Conservation (phyloP, 169 alveolate genomes). For the Theileria luwenshuni region DNA sequence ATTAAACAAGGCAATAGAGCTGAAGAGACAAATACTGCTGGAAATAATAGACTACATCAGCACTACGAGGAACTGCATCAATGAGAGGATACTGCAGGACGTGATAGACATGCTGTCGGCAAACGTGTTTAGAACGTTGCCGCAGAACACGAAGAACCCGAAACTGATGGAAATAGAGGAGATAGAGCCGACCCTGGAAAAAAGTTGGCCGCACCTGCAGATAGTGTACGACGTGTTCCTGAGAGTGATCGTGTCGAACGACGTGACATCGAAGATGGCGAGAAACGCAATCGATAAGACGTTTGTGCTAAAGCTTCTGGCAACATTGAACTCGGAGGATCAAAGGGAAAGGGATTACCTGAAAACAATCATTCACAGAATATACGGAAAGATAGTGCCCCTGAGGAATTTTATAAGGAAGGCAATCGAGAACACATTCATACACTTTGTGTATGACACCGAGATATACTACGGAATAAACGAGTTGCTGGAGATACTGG, state of each 20-base stretch:
- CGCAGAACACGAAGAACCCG: slow-evolving; percentile 29
- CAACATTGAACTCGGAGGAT: slow-evolving; percentile 91
- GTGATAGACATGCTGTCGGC: slow-evolving; percentile 82
- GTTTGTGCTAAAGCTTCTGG: slow-evolving; percentile 80
- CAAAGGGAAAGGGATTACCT: slow-evolving; percentile 95
- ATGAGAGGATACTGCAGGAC: slow-evolving; percentile 77
- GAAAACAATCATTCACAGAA: slow-evolving; percentile 92
- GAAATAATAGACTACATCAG: slow-evolving; percentile 84
- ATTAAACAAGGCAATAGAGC: slow-evolving; percentile 75
- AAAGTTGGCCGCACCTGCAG: slow-evolving; percentile 84
- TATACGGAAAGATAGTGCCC: slow-evolving; percentile 92
- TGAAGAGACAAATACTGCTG: slow-evolving; percentile 83
- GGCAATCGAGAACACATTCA: slow-evolving; percentile 93
- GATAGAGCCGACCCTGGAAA: slow-evolving; percentile 84
- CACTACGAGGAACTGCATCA: slow-evolving; percentile 77
- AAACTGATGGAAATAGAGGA: slow-evolving; percentile 78
- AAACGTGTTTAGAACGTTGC: slow-evolving; percentile 75
- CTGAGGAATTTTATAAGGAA: slow-evolving; percentile 87
- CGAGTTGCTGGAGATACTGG: slow-evolving; percentile 94
- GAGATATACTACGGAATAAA: slow-evolving; percentile 94
- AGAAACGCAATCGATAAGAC: slow-evolving; percentile 83
- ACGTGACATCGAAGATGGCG: slow-evolving; percentile 84
- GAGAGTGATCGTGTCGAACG: slow-evolving; percentile 85
- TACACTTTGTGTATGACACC: slow-evolving; percentile 89
- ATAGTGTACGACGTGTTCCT: slow-evolving; percentile 85